Conservation (phyloP, 1,284 basidiomycete species). For the Lentinus polychrous region DNA sequence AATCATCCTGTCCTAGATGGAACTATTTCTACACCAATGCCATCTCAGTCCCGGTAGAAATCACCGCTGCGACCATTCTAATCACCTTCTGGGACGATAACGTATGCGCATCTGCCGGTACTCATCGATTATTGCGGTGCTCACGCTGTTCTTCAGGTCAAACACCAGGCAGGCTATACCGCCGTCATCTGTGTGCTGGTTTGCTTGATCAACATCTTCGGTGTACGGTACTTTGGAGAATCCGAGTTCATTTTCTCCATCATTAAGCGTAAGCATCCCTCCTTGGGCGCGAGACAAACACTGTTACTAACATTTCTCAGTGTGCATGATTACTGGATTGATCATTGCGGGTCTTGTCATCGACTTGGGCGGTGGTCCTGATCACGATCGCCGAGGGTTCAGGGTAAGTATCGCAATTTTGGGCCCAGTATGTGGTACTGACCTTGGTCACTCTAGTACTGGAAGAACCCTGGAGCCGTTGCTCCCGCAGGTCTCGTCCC, state of each 20-base stretch:
- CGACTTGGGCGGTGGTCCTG: slow-evolving; percentile 65
- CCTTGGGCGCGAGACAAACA: not conserved
- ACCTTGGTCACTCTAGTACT: slow-evolving; percentile 41
- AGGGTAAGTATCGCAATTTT: slow-evolving; percentile 27
- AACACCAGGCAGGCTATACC: slow-evolving; percentile 57
- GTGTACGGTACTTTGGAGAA: slow-evolving; percentile 46
- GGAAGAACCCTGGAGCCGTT: slow-evolving; percentile 64
- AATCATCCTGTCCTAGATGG: slow-evolving; percentile 18
- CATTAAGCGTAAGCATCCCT: slow-evolving; percentile 44
- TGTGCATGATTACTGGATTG: slow-evolving; percentile 51
- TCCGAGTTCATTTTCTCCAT: slow-evolving; percentile 61
- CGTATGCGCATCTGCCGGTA: slow-evolving; percentile 28
- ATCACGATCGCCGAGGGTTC: slow-evolving; percentile 54
- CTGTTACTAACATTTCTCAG: slow-evolving; percentile 22
- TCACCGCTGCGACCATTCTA: slow-evolving; percentile 70
- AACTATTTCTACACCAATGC: slow-evolving; percentile 46
- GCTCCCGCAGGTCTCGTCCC: slow-evolving; percentile 38
- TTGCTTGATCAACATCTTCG: slow-evolving; percentile 70
- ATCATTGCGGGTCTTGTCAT: slow-evolving; percentile 62
- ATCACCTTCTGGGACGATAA: slow-evolving; percentile 73
- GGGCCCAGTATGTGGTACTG: not conserved
- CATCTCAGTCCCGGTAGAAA: slow-evolving; percentile 67
- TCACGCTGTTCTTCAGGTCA: slow-evolving; percentile 25
- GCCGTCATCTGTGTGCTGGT: slow-evolving; percentile 54
- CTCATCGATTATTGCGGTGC: not conserved